Base-by-base conservation (phyloP, 495 filamentous ascomycete genomes). In the Aspergillus haitiensis region DNA sequence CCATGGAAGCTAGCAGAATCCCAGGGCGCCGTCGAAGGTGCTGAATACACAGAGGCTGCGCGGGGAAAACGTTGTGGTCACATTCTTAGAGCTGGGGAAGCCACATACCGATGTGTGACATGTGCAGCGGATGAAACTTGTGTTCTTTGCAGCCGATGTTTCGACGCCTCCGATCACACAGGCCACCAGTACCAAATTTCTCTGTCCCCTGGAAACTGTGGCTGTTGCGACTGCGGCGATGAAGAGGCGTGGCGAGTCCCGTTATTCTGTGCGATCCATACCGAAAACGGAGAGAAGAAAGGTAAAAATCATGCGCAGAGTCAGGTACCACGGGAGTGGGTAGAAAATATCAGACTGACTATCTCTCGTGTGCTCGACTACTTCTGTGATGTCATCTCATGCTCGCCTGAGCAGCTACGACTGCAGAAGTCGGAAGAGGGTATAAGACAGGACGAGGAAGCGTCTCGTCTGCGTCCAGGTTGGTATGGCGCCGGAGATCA, bases 161-260 rank as follows among this genome's bases (percentile, higher is more conserved):
- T 97, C 69, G 92, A 97, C 63, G 82, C 92, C 7, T 97, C 92
- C 12, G 94, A 98, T 68, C 94, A 98, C 72, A 88, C 89, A n/a
- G 91, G 86, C 31, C 94, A 98, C 69, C 88, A 89, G 72, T 92
- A 98, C 48, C 86, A 89, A 62, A 87, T 97, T 46, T 89, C 78
- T 52, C 82, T 96, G 36, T 95, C 92, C 1, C 84, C 86, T 1
- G 93, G 93, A 2, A 97, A 96, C 67, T 91, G 86, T 66, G 94
- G 95, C 39, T 98, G 94, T 74, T 98, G 94, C 70, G 94, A 98
- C 67, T 98, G 94, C 68, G 95, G 94, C 46, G 94, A 98, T 70
- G 82, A 85, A 11, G 94, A 98, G 69, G 94, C 94, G 7, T 98
- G 94, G 94, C 85, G 83, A 66, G 69, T 85, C 32, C 93, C 93